Evolutionary conservation across 768 basidiomycete species (phyloP).

Genomic region (Butyriboletus loyo): DNA sequence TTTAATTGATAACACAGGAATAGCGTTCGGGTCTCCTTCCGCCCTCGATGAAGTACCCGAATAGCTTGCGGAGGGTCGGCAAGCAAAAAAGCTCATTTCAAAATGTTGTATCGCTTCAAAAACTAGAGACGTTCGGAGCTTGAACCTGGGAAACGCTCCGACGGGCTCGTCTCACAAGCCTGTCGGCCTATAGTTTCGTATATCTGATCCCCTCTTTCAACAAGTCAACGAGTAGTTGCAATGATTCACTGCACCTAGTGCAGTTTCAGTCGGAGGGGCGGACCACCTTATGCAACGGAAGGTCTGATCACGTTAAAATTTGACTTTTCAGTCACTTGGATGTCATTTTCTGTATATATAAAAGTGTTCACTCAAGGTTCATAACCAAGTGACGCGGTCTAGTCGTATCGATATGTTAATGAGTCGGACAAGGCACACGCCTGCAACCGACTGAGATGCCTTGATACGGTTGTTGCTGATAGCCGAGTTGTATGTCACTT

Average conservation of each 20-base stretch:
- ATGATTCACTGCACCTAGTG: not conserved
- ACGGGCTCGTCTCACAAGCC: not conserved
- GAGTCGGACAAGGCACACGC: not conserved
- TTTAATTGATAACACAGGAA: no score
- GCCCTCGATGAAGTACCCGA: not conserved
- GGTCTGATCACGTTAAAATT: conserved; percentile 1
- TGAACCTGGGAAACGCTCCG: not conserved
- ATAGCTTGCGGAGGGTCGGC: not conserved
- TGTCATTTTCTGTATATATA: conserved; percentile 4
- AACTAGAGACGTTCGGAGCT: not conserved
- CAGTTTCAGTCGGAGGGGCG: not conserved
- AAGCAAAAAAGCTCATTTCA: not conserved
- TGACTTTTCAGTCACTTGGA: not conserved
- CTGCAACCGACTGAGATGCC: conserved; percentile 1
- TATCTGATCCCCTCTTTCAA: no score
- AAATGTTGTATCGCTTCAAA: no score
- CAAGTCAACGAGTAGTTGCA: not conserved
- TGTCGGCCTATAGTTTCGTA: no score
- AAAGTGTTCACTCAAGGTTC: not conserved
- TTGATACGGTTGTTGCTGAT: not conserved
- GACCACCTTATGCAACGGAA: no score
- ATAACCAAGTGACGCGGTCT: not conserved
- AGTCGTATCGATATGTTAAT: conserved; percentile 10
- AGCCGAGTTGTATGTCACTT: not conserved
- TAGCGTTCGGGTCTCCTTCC: not conserved